Evolutionary conservation across 345 rosid genomes (phyloP).

Genomic region (Conringia planisiliqua): DNA sequence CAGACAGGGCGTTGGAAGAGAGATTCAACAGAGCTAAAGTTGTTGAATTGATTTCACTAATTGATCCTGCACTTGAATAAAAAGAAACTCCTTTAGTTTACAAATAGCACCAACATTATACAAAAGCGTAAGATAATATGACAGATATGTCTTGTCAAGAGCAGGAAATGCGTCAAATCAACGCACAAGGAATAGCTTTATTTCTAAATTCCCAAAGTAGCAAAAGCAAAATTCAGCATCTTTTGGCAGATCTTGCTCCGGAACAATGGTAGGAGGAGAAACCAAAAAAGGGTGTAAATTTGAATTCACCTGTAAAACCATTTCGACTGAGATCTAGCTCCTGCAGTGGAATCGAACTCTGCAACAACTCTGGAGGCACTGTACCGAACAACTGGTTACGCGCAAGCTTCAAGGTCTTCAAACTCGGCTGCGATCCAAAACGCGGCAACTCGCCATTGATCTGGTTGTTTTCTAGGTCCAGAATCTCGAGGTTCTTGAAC

Average conservation of each 20-base stretch:
- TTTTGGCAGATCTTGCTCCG: not conserved
- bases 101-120: not conserved
- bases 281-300: not conserved
- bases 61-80: conserved; percentile 53
- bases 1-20: conserved; percentile 67
- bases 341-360: conserved; percentile 47
- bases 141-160: conserved; percentile 12
- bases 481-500: conserved; percentile 65
- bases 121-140: too few species aligned
- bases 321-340: conserved; percentile 90
- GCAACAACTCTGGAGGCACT: conserved; percentile 60
- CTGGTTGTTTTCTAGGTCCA: conserved; percentile 56
- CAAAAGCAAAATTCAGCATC: not conserved
- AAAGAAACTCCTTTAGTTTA: conserved; percentile 22
- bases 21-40: conserved; percentile 66
- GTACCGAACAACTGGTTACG: conserved; percentile 62
- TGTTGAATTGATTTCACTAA: conserved; percentile 55
- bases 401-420: conserved; percentile 57
- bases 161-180: conserved; percentile 13
- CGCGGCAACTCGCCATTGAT: conserved; percentile 66
- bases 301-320: conserved; percentile 68
- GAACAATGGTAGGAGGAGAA: too few species aligned
- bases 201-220: not conserved
- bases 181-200: not conserved
- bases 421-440: conserved; percentile 50